A percentile compares a stretch with the other conserved stretches of the same genome.
Conservation (phyloP, 1,284 basidiomycete genomes). For the Polyporus tsugae region DNA sequence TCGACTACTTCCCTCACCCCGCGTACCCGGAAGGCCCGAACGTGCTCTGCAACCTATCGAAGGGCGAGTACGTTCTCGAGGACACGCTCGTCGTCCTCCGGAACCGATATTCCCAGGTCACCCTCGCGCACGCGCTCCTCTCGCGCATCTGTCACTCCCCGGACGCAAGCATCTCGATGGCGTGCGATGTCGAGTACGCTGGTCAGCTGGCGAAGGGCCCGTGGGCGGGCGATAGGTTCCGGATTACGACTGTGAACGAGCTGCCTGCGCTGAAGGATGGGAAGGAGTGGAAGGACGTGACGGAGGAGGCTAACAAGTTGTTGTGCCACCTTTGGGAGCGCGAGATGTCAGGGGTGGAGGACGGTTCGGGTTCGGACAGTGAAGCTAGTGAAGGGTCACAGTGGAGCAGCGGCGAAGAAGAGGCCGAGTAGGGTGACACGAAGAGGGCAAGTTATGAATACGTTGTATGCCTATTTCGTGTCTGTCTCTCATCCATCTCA, state of each 20-base stretch:
- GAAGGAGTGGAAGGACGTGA: slow-evolving; percentile 29
- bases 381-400: too few relatives aligned
- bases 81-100: neutral
- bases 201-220: neutral
- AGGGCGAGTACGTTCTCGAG: slow-evolving; percentile 13
- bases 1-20: neutral
- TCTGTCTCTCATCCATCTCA: too few relatives aligned
- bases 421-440: too few relatives aligned
- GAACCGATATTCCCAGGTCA: too few relatives aligned
- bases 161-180: neutral
- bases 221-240: slow-evolving; percentile 15
- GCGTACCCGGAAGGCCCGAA: neutral
- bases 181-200: neutral
- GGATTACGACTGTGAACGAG: neutral
- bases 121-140: neutral
- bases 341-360: neutral
- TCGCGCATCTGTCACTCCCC: neutral
- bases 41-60: slow-evolving; percentile 15
- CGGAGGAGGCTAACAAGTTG: slow-evolving; percentile 16
- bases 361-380: neutral
- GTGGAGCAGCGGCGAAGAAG: neutral
- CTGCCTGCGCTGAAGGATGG: neutral
- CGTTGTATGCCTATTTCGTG: too few relatives aligned
- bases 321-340: slow-evolving; percentile 8
- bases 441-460: too few relatives aligned